Percentiles rank a stretch among this genome's conserved stretches.
Evolutionary conservation across 2,329 filamentous ascomycete species (phyloP).

Genomic region (Pyrenophora teres): DNA sequence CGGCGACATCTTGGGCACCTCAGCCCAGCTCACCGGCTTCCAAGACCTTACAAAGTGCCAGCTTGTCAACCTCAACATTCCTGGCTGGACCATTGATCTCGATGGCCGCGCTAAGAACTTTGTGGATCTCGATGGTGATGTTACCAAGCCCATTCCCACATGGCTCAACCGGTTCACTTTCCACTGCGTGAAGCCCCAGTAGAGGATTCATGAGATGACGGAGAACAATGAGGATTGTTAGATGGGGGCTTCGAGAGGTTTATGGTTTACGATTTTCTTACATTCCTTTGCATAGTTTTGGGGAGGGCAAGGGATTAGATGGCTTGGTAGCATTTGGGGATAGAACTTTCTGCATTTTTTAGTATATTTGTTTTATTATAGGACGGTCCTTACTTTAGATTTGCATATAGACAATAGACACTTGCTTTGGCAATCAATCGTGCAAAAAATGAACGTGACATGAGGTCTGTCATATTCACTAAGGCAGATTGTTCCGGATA

Average conservation of each 20-base stretch:
- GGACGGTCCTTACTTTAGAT: too few relatives aligned
- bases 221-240: neutral
- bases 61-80: conserved; percentile 6
- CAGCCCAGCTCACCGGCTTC: conserved; percentile 17
- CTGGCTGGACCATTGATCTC: conserved; percentile 9
- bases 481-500: too few relatives aligned
- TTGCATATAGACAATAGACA: too few relatives aligned
- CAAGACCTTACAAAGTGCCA: conserved; percentile 17
- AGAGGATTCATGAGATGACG: neutral
- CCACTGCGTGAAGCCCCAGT: conserved; percentile 13
- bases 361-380: too few relatives aligned
- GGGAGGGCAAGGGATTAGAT: too few relatives aligned
- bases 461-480: too few relatives aligned
- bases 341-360: too few relatives aligned
- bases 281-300: neutral
- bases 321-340: too few relatives aligned
- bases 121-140: conserved; percentile 17
- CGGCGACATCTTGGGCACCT: conserved; percentile 14
- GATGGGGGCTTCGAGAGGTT: neutral
- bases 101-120: conserved; percentile 22
- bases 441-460: too few relatives aligned
- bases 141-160: conserved; percentile 11
- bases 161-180: conserved; percentile 22
- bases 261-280: neutral
- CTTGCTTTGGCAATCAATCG: too few relatives aligned